Evolutionary conservation across 768 basidiomycete species (phyloP).

Genomic region (Calocybe gangraenosa): DNA sequence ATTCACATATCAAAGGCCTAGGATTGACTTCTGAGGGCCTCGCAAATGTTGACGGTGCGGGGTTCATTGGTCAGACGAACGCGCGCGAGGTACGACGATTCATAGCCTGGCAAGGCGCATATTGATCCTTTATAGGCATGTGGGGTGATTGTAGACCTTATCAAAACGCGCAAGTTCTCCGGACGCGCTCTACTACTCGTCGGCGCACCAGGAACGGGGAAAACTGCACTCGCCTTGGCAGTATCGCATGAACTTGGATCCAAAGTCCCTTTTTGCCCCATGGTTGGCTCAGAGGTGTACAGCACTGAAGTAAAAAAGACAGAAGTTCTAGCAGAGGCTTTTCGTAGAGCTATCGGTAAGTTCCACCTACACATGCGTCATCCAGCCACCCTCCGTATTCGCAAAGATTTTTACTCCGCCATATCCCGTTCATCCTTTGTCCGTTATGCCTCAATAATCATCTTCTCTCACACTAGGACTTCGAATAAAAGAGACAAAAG

Average conservation of each 20-base stretch:
- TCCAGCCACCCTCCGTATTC: background rate
- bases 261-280: constrained; percentile 97
- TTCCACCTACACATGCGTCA: constrained; percentile 22
- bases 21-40: constrained; percentile 83
- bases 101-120: background rate
- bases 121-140: constrained; percentile 60
- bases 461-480: constrained; percentile 60
- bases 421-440: no score
- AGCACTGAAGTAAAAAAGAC: constrained; percentile 98
- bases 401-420: no score
- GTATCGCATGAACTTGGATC: constrained; percentile 91
- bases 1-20: constrained; percentile 96
- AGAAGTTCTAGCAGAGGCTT: constrained; percentile 92
- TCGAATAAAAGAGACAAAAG: constrained; percentile 98
- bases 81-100: constrained; percentile 76
- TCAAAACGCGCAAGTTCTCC: constrained; percentile 90
- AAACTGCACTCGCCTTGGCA: constrained; percentile 95
- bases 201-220: constrained; percentile 96
- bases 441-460: no score
- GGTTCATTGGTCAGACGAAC: constrained; percentile 86
- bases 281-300: constrained; percentile 98
- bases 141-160: constrained; percentile 83
- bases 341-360: constrained; percentile 93
- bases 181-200: constrained; percentile 90
- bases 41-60: constrained; percentile 68